phyloP scores from a whole-genome alignment of 352 stramenopile species.

The Halophytophthora polymorphica region DNA sequence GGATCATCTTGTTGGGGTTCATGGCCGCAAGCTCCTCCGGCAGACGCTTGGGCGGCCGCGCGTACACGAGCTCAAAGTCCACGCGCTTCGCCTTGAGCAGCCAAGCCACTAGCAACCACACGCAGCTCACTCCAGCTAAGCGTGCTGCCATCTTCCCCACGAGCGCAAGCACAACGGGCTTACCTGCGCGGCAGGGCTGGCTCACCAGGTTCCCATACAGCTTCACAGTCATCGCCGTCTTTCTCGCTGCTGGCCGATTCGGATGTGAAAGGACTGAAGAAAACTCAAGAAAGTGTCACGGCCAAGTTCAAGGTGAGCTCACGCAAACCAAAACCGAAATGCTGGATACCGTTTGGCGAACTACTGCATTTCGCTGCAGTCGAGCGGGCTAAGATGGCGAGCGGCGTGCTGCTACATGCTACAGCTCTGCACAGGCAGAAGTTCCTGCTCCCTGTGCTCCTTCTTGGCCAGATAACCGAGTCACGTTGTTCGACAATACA shows the following conservation, averaged over 20 bases:
- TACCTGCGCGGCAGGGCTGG: slow-evolving; percentile 13
- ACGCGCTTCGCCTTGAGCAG: slow-evolving; percentile 14
- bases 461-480: too few relatives aligned
- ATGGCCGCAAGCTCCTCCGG: slow-evolving; percentile 20
- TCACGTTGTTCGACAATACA: too few relatives aligned
- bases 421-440: too few relatives aligned
- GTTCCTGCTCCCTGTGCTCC: too few relatives aligned
- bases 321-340: too few relatives aligned
- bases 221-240: slow-evolving; percentile 11
- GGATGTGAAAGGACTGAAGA: too few relatives aligned
- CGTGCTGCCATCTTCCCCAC: neutral
- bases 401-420: too few relatives aligned
- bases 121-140: neutral
- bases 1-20: slow-evolving; percentile 25
- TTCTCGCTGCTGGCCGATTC: neutral
- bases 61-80: slow-evolving; percentile 11
- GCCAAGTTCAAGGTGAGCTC: too few relatives aligned
- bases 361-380: too few relatives aligned
- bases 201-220: slow-evolving; percentile 20
- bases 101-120: slow-evolving; percentile 11
- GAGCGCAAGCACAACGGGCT: neutral
- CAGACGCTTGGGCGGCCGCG: slow-evolving; percentile 8
- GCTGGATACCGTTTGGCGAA: too few relatives aligned
- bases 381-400: too few relatives aligned
- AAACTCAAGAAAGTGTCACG: too few relatives aligned